Evolutionary conservation across 768 basidiomycete genomes (phyloP).

Genomic region (Russula vinacea): DNA sequence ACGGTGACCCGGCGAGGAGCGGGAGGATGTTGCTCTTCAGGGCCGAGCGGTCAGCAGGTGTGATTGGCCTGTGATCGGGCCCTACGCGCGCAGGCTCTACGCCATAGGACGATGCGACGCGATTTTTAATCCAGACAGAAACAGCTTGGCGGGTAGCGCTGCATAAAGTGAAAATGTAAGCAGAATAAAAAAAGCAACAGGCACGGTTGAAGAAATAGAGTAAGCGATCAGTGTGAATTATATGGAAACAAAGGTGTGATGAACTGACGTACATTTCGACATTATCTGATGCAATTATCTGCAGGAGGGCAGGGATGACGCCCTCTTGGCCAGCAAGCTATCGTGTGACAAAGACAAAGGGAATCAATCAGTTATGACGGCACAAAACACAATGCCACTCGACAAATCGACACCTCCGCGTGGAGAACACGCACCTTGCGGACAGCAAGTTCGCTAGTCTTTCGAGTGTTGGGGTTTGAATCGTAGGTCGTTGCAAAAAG

Average conservation of each 20-base stretch:
- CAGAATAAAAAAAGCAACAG: slow-evolving; percentile 19
- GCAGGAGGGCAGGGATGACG: slow-evolving; percentile 76
- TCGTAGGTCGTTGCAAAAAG: slow-evolving; percentile 80
- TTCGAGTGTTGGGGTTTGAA: slow-evolving; percentile 83
- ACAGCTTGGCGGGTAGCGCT: slow-evolving; percentile 83
- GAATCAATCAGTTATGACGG: slow-evolving; percentile 25
- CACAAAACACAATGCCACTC: slow-evolving; percentile 10
- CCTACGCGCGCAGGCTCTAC: slow-evolving; percentile 47
- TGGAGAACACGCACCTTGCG: slow-evolving; percentile 56
- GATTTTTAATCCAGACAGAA: slow-evolving; percentile 88
- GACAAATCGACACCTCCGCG: slow-evolving; percentile 3
- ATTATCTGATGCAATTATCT: slow-evolving; percentile 76
- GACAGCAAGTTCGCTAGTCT: slow-evolving; percentile 82
- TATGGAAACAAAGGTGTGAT: background rate
- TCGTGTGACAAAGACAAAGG: slow-evolving; percentile 5
- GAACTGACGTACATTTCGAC: slow-evolving; percentile 66
- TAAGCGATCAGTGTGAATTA: slow-evolving; percentile 2
- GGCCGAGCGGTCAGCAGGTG: slow-evolving; percentile 65
- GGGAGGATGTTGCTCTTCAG: slow-evolving; percentile 65
- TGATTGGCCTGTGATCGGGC: slow-evolving; percentile 61
- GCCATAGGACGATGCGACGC: slow-evolving; percentile 66
- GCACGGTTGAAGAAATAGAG: background rate
- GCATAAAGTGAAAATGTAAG: slow-evolving; percentile 14
- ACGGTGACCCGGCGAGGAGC: slow-evolving; percentile 65
- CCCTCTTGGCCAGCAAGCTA: slow-evolving; percentile 80